Conservation (phyloP, 2,329 filamentous ascomycete species). For the Podosphaera aphanis region DNA sequence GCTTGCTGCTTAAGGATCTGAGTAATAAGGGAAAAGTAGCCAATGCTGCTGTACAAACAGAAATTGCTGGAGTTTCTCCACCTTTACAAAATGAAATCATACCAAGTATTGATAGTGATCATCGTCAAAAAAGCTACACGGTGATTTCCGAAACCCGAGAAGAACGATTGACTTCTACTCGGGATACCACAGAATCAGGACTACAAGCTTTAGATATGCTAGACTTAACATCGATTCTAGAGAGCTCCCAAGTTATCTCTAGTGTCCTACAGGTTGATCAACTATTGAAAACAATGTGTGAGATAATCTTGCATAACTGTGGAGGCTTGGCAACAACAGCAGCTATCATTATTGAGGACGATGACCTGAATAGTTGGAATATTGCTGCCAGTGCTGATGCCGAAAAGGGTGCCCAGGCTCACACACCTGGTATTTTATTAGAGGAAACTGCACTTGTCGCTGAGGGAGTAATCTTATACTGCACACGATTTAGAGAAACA, state of each 20-base stretch:
- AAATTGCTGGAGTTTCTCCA: slow-evolving; percentile 30
- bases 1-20: slow-evolving; percentile 39
- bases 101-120: slow-evolving; percentile 18
- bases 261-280: slow-evolving; percentile 55
- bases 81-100: slow-evolving; percentile 28
- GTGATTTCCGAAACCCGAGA: slow-evolving; percentile 24
- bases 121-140: slow-evolving; percentile 19
- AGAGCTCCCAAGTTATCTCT: slow-evolving; percentile 58
- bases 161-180: slow-evolving; percentile 31
- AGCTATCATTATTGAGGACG: slow-evolving; percentile 51
- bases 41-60: slow-evolving; percentile 47
- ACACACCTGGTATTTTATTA: slow-evolving; percentile 40
- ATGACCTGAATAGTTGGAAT: slow-evolving; percentile 33
- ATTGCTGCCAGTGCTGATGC: slow-evolving; percentile 53
- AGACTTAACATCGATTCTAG: slow-evolving; percentile 54
- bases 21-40: slow-evolving; percentile 31
- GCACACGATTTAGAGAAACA: slow-evolving; percentile 49
- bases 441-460: slow-evolving; percentile 45
- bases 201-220: slow-evolving; percentile 63
- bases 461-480: slow-evolving; percentile 55
- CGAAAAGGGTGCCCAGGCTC: slow-evolving; percentile 42
- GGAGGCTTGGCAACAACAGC: slow-evolving; percentile 46
- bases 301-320: slow-evolving; percentile 58
- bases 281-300: slow-evolving; percentile 57
- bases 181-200: slow-evolving; percentile 33